phyloP scores from a whole-genome alignment of 2,329 filamentous ascomycete species.

The Aspergillus chevalieri region DNA sequence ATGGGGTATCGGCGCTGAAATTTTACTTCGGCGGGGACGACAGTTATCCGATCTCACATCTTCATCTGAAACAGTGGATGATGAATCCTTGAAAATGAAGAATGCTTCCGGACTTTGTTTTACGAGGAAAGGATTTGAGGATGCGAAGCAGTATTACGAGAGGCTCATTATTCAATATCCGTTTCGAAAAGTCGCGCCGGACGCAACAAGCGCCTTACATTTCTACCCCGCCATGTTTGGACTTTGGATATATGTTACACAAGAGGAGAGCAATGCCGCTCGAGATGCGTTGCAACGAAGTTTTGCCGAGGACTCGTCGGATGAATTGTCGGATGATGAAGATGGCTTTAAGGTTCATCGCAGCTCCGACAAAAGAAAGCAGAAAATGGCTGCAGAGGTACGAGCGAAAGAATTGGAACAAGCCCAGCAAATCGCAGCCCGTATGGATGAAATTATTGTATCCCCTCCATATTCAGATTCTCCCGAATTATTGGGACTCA shows the following conservation, averaged over 20 bases:
- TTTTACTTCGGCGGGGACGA: constrained; percentile 58
- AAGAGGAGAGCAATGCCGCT: constrained; percentile 52
- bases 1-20: constrained; percentile 81
- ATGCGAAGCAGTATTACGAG: constrained; percentile 66
- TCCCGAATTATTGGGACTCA: constrained; percentile 59
- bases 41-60: constrained; percentile 14
- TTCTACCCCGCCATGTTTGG: constrained; percentile 79
- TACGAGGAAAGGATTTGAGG: constrained; percentile 47
- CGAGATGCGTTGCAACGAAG: constrained; percentile 33
- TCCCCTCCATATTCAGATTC: constrained; percentile 66
- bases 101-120: constrained; percentile 26
- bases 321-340: constrained; percentile 28
- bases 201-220: constrained; percentile 59
- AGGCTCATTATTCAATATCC: constrained; percentile 71
- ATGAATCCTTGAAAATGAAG: constrained; percentile 1
- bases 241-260: constrained; percentile 71
- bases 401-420: constrained; percentile 50
- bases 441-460: constrained; percentile 66
- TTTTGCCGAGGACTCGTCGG: constrained; percentile 14
- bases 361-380: constrained; percentile 29
- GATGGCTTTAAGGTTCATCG: constrained; percentile 16
- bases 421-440: constrained; percentile 58
- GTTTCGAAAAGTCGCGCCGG: constrained; percentile 56
- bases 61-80: background rate
- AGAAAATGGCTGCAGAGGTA: constrained; percentile 28